A percentile compares a stretch with the other conserved stretches of the same genome.
phyloP scores from a whole-genome alignment of 1,284 basidiomycete genomes.

The Retiboletus fuscus region DNA sequence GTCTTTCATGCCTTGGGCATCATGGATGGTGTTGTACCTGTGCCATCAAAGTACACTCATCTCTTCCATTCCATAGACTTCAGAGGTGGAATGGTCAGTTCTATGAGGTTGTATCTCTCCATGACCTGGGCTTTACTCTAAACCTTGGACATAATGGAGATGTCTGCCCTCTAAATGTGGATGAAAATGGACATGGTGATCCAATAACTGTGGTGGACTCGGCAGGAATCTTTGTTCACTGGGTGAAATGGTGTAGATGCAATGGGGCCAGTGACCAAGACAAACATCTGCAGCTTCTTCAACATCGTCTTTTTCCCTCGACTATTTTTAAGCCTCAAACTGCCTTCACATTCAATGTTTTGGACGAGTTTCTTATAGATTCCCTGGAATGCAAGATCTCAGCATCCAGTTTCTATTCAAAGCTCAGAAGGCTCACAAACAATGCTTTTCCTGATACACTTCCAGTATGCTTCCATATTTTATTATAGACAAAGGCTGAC shows the following conservation, averaged over 20 bases:
- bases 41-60: slow-evolving; percentile 5
- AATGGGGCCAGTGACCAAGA: background rate
- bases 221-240: slow-evolving; percentile 25
- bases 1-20: slow-evolving; percentile 14
- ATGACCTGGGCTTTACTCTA: slow-evolving; percentile 8
- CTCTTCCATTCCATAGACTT: slow-evolving; percentile 19
- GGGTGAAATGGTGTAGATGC: slow-evolving; percentile 26
- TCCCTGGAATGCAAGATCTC: slow-evolving; percentile 46
- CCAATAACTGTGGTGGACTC: slow-evolving; percentile 26
- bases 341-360: slow-evolving; percentile 45
- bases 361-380: slow-evolving; percentile 47
- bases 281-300: slow-evolving; percentile 31
- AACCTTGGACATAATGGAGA: slow-evolving; percentile 20
- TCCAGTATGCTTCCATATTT: slow-evolving; percentile 26
- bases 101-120: slow-evolving; percentile 14
- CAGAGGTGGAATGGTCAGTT: slow-evolving; percentile 24
- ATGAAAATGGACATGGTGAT: too few relatives aligned
- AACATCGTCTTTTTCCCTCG: slow-evolving; percentile 40
- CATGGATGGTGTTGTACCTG: slow-evolving; percentile 22
- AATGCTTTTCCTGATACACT: slow-evolving; percentile 39
- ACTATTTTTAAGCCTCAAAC: slow-evolving; percentile 40
- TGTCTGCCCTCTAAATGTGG: slow-evolving; percentile 13
- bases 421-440: slow-evolving; percentile 41
- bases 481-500: too few relatives aligned
- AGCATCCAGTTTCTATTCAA: slow-evolving; percentile 43